Conservation (phyloP, 352 stramenopile genomes). For the Pythium myriotylum region DNA sequence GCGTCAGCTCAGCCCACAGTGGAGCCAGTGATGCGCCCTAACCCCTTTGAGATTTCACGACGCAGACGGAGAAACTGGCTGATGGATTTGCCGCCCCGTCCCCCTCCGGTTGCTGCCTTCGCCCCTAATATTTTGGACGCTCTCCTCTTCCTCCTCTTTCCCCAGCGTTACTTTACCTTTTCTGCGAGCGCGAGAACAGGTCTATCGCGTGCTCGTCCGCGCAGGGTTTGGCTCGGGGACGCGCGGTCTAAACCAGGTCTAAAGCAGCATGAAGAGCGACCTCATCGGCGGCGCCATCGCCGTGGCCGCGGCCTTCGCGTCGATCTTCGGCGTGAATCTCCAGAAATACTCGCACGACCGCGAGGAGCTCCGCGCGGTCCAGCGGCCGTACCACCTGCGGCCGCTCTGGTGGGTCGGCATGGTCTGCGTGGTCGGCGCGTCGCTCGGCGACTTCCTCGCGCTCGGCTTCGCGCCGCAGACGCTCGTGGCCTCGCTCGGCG, state of each 20-base stretch:
- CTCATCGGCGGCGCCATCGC: slow-evolving; percentile 80
- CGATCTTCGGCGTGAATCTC: slow-evolving; percentile 91
- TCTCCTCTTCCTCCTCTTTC: too few relatives aligned
- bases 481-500: slow-evolving; percentile 79
- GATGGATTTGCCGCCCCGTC: too few relatives aligned
- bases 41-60: not conserved
- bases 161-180: too few relatives aligned
- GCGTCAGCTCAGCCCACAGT: not conserved
- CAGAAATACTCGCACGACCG: slow-evolving; percentile 92
- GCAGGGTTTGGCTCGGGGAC: too few relatives aligned
- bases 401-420: slow-evolving; percentile 92
- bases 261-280: slow-evolving; percentile 64
- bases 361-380: slow-evolving; percentile 70
- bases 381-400: slow-evolving; percentile 75
- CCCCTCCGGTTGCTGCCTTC: too few relatives aligned
- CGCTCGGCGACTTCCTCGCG: slow-evolving; percentile 84
- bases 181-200: too few relatives aligned
- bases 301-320: slow-evolving; percentile 72
- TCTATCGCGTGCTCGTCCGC: too few relatives aligned
- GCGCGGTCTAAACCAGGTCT: not conserved
- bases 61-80: not conserved
- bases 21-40: slow-evolving; percentile 25
- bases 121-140: too few relatives aligned
- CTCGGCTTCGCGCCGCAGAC: slow-evolving; percentile 88
- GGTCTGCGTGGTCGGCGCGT: slow-evolving; percentile 80